Percentiles rank a stretch among this genome's conserved stretches.
Evolutionary conservation across 805 yeast species (phyloP).

Genomic region (Candida vaughaniae): DNA sequence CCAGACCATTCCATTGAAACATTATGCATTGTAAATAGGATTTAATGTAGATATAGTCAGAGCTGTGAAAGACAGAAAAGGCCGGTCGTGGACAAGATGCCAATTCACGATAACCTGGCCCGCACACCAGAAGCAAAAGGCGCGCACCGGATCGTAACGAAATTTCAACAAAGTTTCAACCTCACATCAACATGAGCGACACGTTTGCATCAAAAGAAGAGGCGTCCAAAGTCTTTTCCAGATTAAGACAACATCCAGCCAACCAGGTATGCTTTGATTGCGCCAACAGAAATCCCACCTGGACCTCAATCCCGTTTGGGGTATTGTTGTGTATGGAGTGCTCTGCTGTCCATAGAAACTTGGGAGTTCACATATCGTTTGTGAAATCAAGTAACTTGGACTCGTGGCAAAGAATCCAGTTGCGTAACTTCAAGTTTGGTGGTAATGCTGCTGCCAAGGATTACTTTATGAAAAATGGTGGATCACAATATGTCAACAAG

Average conservation of each 20-base stretch:
- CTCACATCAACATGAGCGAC: constrained; percentile 38
- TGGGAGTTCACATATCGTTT: constrained; percentile 95
- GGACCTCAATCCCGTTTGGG: constrained; percentile 98
- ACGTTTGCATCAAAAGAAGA: constrained; percentile 67
- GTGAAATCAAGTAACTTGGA: constrained; percentile 91
- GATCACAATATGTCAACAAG: constrained; percentile 57
- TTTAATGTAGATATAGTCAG: constrained; percentile 1
- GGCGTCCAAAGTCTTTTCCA: constrained; percentile 61
- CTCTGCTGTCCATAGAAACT: constrained; percentile 90
- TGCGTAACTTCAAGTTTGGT: constrained; percentile 90
- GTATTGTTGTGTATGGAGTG: constrained; percentile 91
- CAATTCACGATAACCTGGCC: too few species aligned
- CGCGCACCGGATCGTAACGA: too few species aligned
- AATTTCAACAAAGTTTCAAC: too few species aligned
- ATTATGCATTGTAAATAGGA: constrained; percentile 5
- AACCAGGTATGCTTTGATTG: constrained; percentile 93
- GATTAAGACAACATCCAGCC: constrained; percentile 63
- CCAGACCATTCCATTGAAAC: constrained; percentile 72
- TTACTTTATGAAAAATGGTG: constrained; percentile 81
- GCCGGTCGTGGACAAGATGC: too few species aligned
- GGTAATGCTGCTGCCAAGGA: constrained; percentile 88
- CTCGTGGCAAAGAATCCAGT: constrained; percentile 88
- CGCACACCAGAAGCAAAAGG: too few species aligned
- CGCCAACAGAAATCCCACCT: constrained; percentile 89
- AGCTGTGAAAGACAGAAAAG: too few species aligned